A percentile compares a stretch with the other conserved stretches of the same genome.
Conservation (phyloP, 1,139 yeast species). For the Casaregolazyma suthepensis region DNA sequence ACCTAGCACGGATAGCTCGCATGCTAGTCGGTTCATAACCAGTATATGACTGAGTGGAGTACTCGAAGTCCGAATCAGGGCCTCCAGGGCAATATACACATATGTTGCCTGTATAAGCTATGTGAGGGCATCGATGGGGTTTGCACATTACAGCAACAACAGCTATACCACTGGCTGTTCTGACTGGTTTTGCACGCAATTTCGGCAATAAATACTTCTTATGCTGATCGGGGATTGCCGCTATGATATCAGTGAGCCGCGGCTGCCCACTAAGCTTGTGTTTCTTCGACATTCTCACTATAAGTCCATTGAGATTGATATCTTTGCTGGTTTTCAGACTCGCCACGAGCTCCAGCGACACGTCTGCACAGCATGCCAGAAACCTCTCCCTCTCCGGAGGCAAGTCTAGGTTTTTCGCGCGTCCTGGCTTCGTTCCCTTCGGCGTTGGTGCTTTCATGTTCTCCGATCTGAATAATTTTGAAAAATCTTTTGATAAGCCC, state of each 20-base stretch:
- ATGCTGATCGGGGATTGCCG: constrained; percentile 94
- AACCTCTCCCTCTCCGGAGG: constrained; percentile 79
- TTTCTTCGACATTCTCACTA: constrained; percentile 79
- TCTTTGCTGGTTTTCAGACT: constrained; percentile 71
- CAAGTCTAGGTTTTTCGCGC: constrained; percentile 23
- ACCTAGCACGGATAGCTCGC: constrained; percentile 97
- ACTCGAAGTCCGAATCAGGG: constrained; percentile 96
- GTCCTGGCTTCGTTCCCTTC: constrained; percentile 20
- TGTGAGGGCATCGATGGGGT: constrained; percentile 98
- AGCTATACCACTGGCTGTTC: constrained; percentile 96
- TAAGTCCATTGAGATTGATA: constrained; percentile 83
- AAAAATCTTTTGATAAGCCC: not conserved
- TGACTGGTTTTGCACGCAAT: constrained; percentile 92
- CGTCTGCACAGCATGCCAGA: constrained; percentile 87
- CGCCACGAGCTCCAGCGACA: constrained; percentile 78
- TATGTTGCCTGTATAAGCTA: constrained; percentile 96
- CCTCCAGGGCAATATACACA: constrained; percentile 99
- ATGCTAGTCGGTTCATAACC: constrained; percentile 99
- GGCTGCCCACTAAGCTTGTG: constrained; percentile 92
- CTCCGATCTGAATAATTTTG: not conserved
- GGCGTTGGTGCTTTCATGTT: constrained; percentile 12
- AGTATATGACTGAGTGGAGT: constrained; percentile 95
- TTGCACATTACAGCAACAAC: constrained; percentile 99
- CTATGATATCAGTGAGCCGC: constrained; percentile 85
- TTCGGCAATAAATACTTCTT: constrained; percentile 88